phyloP scores from a whole-genome alignment of 768 basidiomycete species.

The Xerocomellus amylosporus region DNA sequence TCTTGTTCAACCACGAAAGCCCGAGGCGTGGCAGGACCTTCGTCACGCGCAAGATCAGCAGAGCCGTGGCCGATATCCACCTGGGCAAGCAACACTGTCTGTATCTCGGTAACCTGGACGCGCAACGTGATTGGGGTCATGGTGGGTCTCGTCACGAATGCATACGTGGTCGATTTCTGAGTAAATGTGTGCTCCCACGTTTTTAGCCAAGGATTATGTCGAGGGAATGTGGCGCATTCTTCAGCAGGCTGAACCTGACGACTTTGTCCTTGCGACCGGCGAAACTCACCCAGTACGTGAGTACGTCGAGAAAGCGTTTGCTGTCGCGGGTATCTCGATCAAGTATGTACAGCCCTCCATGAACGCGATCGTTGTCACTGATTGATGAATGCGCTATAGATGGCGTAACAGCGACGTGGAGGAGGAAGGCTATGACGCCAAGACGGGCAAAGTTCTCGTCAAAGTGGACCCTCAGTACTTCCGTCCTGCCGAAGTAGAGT shows the following conservation, averaged over 20 bases:
- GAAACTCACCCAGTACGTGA: slow-evolving; percentile 95
- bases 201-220: slow-evolving; percentile 78
- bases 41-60: slow-evolving; percentile 91
- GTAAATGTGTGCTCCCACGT: background rate
- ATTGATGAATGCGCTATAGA: slow-evolving; percentile 34
- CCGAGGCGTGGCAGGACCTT: slow-evolving; percentile 93
- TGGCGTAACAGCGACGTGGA: slow-evolving; percentile 78
- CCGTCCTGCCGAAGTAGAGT: slow-evolving; percentile 96
- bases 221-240: slow-evolving; percentile 99
- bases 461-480: slow-evolving; percentile 87
- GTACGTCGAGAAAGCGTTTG: slow-evolving; percentile 87
- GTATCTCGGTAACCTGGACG: slow-evolving; percentile 93
- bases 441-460: slow-evolving; percentile 71
- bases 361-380: background rate
- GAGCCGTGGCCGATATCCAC: slow-evolving; percentile 90
- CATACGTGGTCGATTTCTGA: slow-evolving; percentile 1
- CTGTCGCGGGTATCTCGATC: slow-evolving; percentile 61
- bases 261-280: slow-evolving; percentile 94
- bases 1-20: slow-evolving; percentile 98
- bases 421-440: slow-evolving; percentile 72
- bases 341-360: slow-evolving; percentile 39
- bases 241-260: slow-evolving; percentile 77
- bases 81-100: slow-evolving; percentile 87
- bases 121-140: slow-evolving; percentile 97
- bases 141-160: slow-evolving; percentile 45